Percentiles rank a stretch among this genome's conserved stretches.
Evolutionary conservation across 371 early-diverging fungal genomes (phyloP).

Genomic region (Mortierella sp.): DNA sequence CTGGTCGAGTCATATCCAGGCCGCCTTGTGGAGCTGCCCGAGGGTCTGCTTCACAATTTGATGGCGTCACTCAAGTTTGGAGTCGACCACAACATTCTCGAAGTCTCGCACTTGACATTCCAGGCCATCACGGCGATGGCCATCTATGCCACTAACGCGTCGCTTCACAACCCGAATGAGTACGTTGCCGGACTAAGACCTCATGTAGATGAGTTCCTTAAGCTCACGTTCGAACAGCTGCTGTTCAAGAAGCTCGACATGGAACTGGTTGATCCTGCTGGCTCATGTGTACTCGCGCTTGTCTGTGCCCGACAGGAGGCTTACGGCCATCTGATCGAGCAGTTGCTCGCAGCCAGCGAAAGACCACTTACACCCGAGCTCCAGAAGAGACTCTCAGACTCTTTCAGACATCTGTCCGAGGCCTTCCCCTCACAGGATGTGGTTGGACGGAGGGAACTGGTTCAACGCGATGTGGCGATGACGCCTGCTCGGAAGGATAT

Average conservation of each 20-base stretch:
- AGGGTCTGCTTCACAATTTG: constrained; percentile 65
- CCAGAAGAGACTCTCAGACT: constrained; percentile 53
- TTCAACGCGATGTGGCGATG: constrained; percentile 44
- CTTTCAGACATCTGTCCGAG: constrained; percentile 42
- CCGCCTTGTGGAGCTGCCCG: constrained; percentile 67
- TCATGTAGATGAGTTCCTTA: constrained; percentile 65
- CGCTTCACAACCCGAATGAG: constrained; percentile 19
- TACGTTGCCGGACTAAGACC: constrained; percentile 46
- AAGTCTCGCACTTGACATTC: constrained; percentile 70
- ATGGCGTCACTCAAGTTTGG: constrained; percentile 78
- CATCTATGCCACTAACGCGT: constrained; percentile 62
- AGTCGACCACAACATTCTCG: constrained; percentile 68
- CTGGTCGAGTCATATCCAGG: constrained; percentile 77
- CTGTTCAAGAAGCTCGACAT: constrained; percentile 72
- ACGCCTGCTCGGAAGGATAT: constrained; percentile 60
- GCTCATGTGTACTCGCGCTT: constrained; percentile 69
- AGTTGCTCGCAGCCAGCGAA: constrained; percentile 62
- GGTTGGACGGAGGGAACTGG: constrained; percentile 31
- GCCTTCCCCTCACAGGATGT: constrained; percentile 34
- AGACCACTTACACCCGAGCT: constrained; percentile 62
- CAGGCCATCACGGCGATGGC: constrained; percentile 73
- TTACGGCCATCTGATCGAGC: constrained; percentile 62
- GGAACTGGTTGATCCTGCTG: constrained; percentile 67
- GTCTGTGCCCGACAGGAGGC: constrained; percentile 66
- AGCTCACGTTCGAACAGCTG: constrained; percentile 63